A percentile compares a stretch with the other conserved stretches of the same genome.
These are phyloP conservation scores for Ensete ventricosum DNA, from an alignment of 176 grass and related monocot species.

Conservation along the genomic window DNA sequence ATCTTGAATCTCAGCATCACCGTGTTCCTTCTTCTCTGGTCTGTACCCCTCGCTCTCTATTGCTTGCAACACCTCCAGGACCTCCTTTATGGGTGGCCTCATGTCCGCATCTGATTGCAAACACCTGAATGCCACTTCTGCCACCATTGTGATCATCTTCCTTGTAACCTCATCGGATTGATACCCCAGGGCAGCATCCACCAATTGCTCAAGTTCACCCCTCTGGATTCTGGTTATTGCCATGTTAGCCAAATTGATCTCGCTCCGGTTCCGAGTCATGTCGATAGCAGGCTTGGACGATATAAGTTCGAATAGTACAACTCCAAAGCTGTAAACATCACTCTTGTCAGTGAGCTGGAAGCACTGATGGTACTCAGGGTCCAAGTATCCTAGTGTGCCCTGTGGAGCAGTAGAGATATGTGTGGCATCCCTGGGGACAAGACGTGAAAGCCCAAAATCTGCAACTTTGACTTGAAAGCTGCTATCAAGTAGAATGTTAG, in stretches of 20 bases:
- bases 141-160: slow-evolving; percentile 82
- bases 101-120: slow-evolving; percentile 82
- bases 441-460: slow-evolving; percentile 1
- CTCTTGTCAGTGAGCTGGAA: slow-evolving; percentile 91
- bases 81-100: slow-evolving; percentile 80
- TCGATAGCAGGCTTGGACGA: slow-evolving; percentile 79
- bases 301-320: slow-evolving; percentile 81
- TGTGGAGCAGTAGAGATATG: slow-evolving; percentile 8
- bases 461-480: not conserved
- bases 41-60: slow-evolving; percentile 28
- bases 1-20: slow-evolving; percentile 2
- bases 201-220: slow-evolving; percentile 48
- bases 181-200: slow-evolving; percentile 59
- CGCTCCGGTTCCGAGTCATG: slow-evolving; percentile 49
- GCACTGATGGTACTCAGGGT: slow-evolving; percentile 89
- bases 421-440: not conserved
- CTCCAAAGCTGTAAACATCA: slow-evolving; percentile 87
- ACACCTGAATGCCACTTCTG: slow-evolving; percentile 87
- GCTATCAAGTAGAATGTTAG: not conserved
- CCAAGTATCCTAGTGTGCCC: slow-evolving; percentile 37
- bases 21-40: not conserved
- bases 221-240: slow-evolving; percentile 78
- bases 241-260: slow-evolving; percentile 85
- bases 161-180: slow-evolving; percentile 36
- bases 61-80: slow-evolving; percentile 48